phyloP scores from a whole-genome alignment of 1,284 basidiomycete genomes.

The Chondrostereum purpureum region DNA sequence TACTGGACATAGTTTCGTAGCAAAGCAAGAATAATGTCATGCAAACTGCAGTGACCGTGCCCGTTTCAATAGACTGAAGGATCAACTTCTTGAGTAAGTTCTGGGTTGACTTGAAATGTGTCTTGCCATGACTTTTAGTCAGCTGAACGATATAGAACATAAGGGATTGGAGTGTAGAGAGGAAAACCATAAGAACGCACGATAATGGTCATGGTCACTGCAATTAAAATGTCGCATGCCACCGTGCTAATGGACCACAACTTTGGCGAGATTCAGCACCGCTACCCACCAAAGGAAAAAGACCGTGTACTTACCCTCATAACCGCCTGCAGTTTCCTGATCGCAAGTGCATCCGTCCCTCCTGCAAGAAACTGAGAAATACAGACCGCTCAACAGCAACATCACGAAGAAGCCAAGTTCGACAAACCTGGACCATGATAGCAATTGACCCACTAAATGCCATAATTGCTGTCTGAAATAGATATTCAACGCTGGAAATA shows the following conservation, averaged over 20 bases:
- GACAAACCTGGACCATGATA: not conserved
- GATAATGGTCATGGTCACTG: constrained; percentile 2
- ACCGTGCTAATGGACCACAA: constrained; percentile 3
- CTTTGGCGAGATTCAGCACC: no score
- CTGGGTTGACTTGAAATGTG: not conserved
- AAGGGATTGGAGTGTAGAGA: not conserved
- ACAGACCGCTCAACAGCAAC: not conserved
- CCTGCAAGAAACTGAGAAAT: not conserved
- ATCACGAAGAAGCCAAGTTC: no score
- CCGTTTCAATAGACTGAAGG: constrained; percentile 4
- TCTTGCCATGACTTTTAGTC: not conserved
- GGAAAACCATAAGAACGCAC: no score
- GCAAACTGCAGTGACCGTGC: constrained; percentile 4
- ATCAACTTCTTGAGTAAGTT: constrained; percentile 1
- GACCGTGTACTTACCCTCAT: constrained; percentile 2
- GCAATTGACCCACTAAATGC: constrained; percentile 2
- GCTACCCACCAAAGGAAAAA: not conserved
- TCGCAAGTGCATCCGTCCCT: not conserved
- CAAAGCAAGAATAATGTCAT: constrained; percentile 5
- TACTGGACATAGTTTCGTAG: constrained; percentile 4
- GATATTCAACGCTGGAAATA: no score
- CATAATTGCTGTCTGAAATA: not conserved
- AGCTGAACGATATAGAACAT: not conserved
- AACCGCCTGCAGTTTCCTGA: not conserved
- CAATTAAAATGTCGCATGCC: constrained; percentile 4